These are phyloP conservation scores for Peronospora belbahrii DNA, from an alignment of 352 stramenopile species.

Conservation along the genomic window DNA sequence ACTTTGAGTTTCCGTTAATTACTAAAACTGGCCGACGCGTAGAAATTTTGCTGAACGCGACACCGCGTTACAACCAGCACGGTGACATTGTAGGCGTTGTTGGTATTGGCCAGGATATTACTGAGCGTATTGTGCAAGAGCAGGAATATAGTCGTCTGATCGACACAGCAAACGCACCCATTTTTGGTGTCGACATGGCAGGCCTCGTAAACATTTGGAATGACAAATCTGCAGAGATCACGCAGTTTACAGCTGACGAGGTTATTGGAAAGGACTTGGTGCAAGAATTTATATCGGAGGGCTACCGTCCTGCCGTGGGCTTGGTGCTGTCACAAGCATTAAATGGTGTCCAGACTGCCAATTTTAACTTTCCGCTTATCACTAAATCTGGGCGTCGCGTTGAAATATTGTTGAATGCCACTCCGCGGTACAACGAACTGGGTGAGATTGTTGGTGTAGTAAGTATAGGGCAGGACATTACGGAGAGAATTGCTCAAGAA, in stretches of 20 bases:
- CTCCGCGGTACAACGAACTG: constrained; percentile 62
- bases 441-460: constrained; percentile 77
- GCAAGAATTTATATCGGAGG: constrained; percentile 81
- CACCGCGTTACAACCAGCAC: constrained; percentile 70
- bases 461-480: constrained; percentile 82
- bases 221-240: constrained; percentile 85
- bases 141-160: constrained; percentile 84
- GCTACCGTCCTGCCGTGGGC: constrained; percentile 55
- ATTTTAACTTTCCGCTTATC: constrained; percentile 81
- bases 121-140: constrained; percentile 75
- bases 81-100: constrained; percentile 77
- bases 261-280: constrained; percentile 86
- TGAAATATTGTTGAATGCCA: constrained; percentile 77
- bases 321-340: constrained; percentile 61
- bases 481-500: constrained; percentile 84
- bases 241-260: constrained; percentile 80
- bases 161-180: constrained; percentile 83
- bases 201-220: constrained; percentile 88
- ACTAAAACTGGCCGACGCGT: constrained; percentile 68
- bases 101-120: constrained; percentile 80
- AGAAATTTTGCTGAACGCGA: constrained; percentile 81
- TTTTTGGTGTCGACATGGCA: constrained; percentile 78
- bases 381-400: constrained; percentile 65
- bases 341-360: constrained; percentile 63
- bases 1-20: constrained; percentile 86